phyloP scores from a whole-genome alignment of 75 land plant genomes.

The Pinus taeda region DNA sequence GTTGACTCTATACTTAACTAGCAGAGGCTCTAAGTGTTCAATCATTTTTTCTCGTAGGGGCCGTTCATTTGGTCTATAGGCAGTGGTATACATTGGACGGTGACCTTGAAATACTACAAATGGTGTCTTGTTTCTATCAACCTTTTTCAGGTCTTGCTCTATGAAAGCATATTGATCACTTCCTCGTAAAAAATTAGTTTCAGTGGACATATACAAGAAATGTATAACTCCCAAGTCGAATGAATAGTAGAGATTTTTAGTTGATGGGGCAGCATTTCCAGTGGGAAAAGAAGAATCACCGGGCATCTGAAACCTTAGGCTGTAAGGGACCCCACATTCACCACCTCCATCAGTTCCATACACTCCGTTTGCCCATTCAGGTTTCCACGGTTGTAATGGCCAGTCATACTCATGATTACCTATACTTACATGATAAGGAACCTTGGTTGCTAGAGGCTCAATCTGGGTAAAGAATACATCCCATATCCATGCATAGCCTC shows the following conservation, averaged over 20 bases:
- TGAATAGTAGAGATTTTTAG: constrained; percentile 81
- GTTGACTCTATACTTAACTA: constrained; percentile 24
- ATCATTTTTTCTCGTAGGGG: constrained; percentile 46
- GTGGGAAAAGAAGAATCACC: constrained; percentile 69
- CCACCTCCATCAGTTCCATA: constrained; percentile 41
- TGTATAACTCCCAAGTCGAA: constrained; percentile 69
- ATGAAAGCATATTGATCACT: constrained; percentile 76
- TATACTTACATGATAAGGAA: constrained; percentile 80
- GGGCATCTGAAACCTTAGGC: constrained; percentile 82
- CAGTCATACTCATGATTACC: constrained; percentile 36
- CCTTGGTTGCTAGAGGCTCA: constrained; percentile 74
- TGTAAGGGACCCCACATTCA: constrained; percentile 70
- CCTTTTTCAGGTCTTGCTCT: constrained; percentile 59
- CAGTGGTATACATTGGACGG: constrained; percentile 91
- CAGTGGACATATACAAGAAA: constrained; percentile 88
- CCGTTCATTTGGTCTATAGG: constrained; percentile 52
- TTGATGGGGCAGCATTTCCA: constrained; percentile 55
- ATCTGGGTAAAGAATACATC: constrained; percentile 75
- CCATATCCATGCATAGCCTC: constrained; percentile 94
- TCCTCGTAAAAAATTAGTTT: constrained; percentile 76
- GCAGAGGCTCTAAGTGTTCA: constrained; percentile 54
- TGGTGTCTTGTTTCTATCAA: constrained; percentile 70
- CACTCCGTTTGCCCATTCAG: constrained; percentile 21
- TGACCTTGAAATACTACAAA: constrained; percentile 89
- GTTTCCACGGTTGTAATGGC: constrained; percentile 38